Conservation (phyloP, 306 rosid species). For the Cucurbita ficifolia region DNA sequence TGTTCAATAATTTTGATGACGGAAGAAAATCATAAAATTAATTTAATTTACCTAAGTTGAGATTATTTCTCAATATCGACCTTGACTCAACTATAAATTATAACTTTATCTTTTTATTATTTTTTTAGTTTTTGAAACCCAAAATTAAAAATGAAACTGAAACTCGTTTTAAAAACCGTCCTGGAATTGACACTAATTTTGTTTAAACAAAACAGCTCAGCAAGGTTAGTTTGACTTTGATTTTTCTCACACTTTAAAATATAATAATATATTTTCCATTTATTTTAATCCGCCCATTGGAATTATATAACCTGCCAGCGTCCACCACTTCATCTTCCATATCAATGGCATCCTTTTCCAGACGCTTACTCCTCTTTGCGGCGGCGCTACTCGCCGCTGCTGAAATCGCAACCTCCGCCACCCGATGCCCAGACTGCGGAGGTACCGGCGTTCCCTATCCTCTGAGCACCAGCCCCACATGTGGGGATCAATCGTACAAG, state of each 20-base stretch:
- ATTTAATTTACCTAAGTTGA: too few species aligned
- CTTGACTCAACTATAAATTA: too few species aligned
- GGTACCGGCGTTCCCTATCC: conserved; percentile 53
- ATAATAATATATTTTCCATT: background rate
- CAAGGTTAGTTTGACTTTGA: background rate
- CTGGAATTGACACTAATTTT: background rate
- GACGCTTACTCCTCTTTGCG: conserved; percentile 16
- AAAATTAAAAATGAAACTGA: too few species aligned
- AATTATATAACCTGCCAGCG: background rate
- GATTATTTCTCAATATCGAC: too few species aligned
- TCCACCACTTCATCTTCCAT: background rate
- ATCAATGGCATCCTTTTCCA: conserved; percentile 11
- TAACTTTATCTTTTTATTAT: too few species aligned
- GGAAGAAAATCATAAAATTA: too few species aligned
- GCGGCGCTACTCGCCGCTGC: conserved; percentile 23
- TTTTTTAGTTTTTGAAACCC: too few species aligned
- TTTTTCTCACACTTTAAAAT: background rate
- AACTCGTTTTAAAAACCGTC: too few species aligned
- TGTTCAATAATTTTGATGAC: background rate
- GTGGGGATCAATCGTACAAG: conserved; percentile 59
- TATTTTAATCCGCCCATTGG: background rate
- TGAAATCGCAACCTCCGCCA: conserved; percentile 5
- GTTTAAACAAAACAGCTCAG: background rate
- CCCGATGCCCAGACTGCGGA: conserved; percentile 48
- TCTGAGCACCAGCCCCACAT: conserved; percentile 34